Base-by-base conservation (phyloP, 2,329 filamentous ascomycete genomes). In the Calonectria hongkongensis region DNA sequence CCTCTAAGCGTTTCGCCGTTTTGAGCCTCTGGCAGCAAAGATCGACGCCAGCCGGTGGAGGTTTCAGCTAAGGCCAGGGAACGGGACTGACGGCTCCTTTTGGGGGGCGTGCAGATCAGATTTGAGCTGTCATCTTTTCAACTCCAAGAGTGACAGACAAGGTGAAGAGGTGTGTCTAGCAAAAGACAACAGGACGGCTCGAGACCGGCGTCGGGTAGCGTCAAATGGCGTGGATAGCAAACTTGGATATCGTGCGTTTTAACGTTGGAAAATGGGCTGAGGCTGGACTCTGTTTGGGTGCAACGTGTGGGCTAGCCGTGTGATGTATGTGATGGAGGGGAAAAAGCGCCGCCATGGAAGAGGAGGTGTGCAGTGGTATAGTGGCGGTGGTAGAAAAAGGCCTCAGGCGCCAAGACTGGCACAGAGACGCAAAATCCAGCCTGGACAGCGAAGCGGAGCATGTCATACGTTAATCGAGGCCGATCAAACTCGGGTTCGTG, bases 41-140 rank as follows among this genome's bases (percentile, higher is more conserved):
- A 66, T 71, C 68, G 27, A 66, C 63, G 51, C 51, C 63, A 54
- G 56, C 62, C n/a, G 28, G 69, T 54, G 64, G 58, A 63, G 45
- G 54, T 54, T 28, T 63, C 45, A 63, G 62, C 63, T 66, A 50
- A n/a, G 36, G 16, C 43, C 45, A 45, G 51, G 45, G 39, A 39
- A 25, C 15, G 60, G 58, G 28, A 45, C 12, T 39, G 33, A 39
- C 21, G 27, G 36, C 39, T 28, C 30, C 21, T 21, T 58, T 21
- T 21, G 21, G 48, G 41, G n/a, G 25, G 48, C 18, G 54, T 27
- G 25, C 27, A 50, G 66, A 50, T 51, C 45, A 63, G 25, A 51
- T 21, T 33, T 63, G 68, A 70, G 62, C 68, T 70, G 62, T 70
- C 68, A 70, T 60, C 39, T 58, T 65, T 58, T 45, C 33, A 36